Evolutionary conservation across 2,329 filamentous ascomycete genomes (phyloP).

Genomic region (Colletotrichum paranaense): DNA sequence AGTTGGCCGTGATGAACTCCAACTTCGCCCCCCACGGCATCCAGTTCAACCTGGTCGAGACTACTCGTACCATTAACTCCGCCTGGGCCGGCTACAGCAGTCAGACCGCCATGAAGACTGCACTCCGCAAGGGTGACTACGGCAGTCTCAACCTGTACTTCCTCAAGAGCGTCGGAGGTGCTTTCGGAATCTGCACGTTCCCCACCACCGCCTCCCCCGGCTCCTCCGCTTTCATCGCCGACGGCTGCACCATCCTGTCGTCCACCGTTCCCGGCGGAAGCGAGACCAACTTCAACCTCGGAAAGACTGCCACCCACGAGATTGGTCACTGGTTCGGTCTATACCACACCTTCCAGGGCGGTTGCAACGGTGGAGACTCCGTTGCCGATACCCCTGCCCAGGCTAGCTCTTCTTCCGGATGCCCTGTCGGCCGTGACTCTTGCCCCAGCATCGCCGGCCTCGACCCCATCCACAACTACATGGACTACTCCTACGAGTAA

Average conservation of each 20-base stretch:
- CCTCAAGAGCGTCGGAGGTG: constrained; percentile 47
- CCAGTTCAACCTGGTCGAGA: constrained; percentile 55
- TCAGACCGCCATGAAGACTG: constrained; percentile 56
- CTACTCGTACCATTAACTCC: constrained; percentile 59
- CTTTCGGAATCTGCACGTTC: constrained; percentile 60
- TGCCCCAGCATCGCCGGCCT: constrained; percentile 38
- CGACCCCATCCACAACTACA: constrained; percentile 41
- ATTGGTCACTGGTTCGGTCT: constrained; percentile 62
- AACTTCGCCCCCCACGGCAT: constrained; percentile 58
- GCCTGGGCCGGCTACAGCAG: constrained; percentile 55
- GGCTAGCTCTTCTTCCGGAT: constrained; percentile 40
- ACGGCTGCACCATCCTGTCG: constrained; percentile 53
- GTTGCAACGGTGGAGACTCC: constrained; percentile 51
- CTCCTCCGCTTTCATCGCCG: constrained; percentile 47
- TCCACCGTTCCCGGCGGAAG: constrained; percentile 52
- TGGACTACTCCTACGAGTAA: constrained; percentile 46
- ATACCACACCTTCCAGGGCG: constrained; percentile 59
- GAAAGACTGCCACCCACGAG: constrained; percentile 52
- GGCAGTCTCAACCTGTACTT: constrained; percentile 58
- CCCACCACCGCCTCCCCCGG: constrained; percentile 47
- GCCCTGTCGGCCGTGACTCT: constrained; percentile 35
- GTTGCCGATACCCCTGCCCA: constrained; percentile 55
- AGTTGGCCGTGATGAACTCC: constrained; percentile 57
- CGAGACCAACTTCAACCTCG: constrained; percentile 46
- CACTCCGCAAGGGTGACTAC: constrained; percentile 59